Evolutionary conservation across 2,329 filamentous ascomycete species (phyloP).

Genomic region (Cladosporium velox): DNA sequence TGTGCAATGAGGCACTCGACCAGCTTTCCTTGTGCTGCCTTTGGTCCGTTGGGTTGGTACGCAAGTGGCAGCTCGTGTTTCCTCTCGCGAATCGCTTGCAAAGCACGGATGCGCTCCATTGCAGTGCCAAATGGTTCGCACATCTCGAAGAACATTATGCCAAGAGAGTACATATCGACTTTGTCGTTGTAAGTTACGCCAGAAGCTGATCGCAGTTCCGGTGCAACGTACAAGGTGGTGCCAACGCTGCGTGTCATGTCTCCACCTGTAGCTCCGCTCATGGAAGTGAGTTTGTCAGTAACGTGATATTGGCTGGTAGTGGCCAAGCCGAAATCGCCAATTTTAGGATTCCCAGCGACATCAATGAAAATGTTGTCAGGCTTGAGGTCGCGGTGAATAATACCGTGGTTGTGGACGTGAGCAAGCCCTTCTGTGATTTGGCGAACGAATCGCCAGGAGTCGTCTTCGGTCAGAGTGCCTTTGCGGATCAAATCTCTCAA

Average conservation of each 20-base stretch:
- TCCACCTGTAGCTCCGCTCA: constrained; percentile 36
- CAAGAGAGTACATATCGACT: constrained; percentile 97
- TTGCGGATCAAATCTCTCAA: constrained; percentile 83
- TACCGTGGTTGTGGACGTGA: constrained; percentile 86
- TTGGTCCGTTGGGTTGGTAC: constrained; percentile 70
- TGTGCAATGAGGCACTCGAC: constrained; percentile 79
- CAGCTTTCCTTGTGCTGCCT: constrained; percentile 70
- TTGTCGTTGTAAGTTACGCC: constrained; percentile 84
- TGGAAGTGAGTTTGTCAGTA: constrained; percentile 52
- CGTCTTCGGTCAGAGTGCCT: constrained; percentile 69
- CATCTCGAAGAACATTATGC: constrained; percentile 99
- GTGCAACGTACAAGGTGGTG: constrained; percentile 89
- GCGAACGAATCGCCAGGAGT: constrained; percentile 87
- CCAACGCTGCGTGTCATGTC: constrained; percentile 72
- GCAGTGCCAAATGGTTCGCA: constrained; percentile 64
- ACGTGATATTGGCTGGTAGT: constrained; percentile 78
- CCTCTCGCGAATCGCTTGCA: constrained; percentile 69
- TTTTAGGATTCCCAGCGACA: constrained; percentile 83
- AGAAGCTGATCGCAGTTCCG: constrained; percentile 78
- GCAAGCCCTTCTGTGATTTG: constrained; percentile 87
- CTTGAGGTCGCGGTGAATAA: constrained; percentile 94
- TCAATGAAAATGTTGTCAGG: constrained; percentile 98
- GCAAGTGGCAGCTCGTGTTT: constrained; percentile 70
- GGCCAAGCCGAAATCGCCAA: constrained; percentile 93
- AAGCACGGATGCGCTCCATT: constrained; percentile 65